Conservation (phyloP, 805 yeast species). For the Myxozyma sirexii region DNA sequence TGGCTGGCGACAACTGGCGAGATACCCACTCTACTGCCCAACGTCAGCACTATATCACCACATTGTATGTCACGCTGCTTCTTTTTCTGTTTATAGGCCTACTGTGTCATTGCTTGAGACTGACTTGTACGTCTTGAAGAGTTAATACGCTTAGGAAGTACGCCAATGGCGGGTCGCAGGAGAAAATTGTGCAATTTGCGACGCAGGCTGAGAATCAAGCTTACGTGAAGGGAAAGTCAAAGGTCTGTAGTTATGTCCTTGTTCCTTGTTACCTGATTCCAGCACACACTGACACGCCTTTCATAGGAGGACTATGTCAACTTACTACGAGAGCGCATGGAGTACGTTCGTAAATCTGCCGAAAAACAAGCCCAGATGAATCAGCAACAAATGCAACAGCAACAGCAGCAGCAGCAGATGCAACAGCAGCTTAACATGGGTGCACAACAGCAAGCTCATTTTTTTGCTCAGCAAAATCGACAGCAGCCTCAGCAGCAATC, state of each 20-base stretch:
- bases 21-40: conserved; percentile 12
- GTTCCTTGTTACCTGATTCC: background rate
- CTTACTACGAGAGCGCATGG: conserved; percentile 23
- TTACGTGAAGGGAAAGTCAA: conserved; percentile 25
- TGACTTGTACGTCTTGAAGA: background rate
- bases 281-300: background rate
- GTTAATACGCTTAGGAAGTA: conserved; percentile 20
- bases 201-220: conserved; percentile 28
- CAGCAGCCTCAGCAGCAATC: conserved; percentile 8
- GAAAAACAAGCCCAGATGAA: conserved; percentile 5
- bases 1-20: conserved; percentile 25
- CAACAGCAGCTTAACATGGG: conserved; percentile 2
- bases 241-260: conserved; percentile 9
- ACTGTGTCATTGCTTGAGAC: background rate
- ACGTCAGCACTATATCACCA: conserved; percentile 23
- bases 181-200: conserved; percentile 25
- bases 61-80: conserved; percentile 14
- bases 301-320: conserved; percentile 29
- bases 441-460: conserved; percentile 21
- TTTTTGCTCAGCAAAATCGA: conserved; percentile 4
- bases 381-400: conserved; percentile 26
- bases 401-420: conserved; percentile 11
- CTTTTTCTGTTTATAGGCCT: background rate
- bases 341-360: conserved; percentile 28
- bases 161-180: conserved; percentile 27